Evolutionary conservation across 2,329 filamentous ascomycete species (phyloP).

Genomic region (Thelonectria blattea): DNA sequence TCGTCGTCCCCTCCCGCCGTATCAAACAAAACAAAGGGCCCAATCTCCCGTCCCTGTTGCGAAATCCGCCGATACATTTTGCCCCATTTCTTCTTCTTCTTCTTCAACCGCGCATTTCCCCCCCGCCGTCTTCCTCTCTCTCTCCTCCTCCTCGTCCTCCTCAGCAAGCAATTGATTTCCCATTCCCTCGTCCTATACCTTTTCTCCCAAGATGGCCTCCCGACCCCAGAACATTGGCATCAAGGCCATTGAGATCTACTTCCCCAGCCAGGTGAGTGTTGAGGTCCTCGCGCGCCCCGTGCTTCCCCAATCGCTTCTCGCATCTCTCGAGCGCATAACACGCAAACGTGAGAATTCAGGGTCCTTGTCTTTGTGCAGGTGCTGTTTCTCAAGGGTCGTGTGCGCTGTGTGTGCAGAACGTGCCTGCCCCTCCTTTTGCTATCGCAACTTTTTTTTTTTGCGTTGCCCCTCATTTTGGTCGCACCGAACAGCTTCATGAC

Average conservation of each 20-base stretch:
- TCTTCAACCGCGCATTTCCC: constrained; percentile 20
- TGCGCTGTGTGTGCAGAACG: neutral
- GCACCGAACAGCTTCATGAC: constrained; percentile 18
- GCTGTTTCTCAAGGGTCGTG: constrained; percentile 31
- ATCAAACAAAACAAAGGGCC: constrained; percentile 27
- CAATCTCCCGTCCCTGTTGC: constrained; percentile 32
- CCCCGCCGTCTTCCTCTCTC: constrained; percentile 20
- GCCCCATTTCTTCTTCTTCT: constrained; percentile 21
- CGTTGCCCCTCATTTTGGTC: constrained; percentile 29
- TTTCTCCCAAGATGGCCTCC: constrained; percentile 64
- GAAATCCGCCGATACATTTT: constrained; percentile 25
- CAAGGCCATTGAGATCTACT: constrained; percentile 91
- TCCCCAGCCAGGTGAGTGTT: constrained; percentile 77
- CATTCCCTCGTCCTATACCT: constrained; percentile 5
- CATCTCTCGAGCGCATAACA: neutral
- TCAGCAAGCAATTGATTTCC: constrained; percentile 3
- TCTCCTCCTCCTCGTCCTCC: constrained; percentile 10
- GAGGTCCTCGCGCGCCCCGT: constrained; percentile 16
- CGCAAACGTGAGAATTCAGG: constrained; percentile 16
- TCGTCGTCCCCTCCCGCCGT: constrained; percentile 3
- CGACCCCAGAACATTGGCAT: constrained; percentile 89
- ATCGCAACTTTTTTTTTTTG: constrained; percentile 18
- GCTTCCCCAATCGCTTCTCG: constrained; percentile 17
- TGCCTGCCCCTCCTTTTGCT: constrained; percentile 27
- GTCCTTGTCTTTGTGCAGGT: constrained; percentile 29